Evolutionary conservation across 208 protist species (phyloP).

Genomic region (Trypanosoma brucei): DNA sequence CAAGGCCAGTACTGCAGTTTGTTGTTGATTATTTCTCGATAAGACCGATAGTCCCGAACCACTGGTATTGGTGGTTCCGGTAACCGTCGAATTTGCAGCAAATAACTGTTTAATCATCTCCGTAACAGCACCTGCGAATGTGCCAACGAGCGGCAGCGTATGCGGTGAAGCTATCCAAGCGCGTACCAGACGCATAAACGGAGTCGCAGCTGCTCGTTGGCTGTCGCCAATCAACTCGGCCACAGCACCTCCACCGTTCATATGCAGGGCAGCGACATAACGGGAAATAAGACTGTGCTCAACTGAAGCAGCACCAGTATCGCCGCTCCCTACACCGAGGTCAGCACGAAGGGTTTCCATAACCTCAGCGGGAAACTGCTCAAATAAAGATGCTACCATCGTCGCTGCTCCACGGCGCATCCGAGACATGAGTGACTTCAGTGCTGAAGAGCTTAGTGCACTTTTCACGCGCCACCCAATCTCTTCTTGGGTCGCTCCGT

Average conservation of each 20-base stretch:
- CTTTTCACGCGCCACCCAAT: conserved; percentile 19
- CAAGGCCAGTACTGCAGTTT: conserved; percentile 33
- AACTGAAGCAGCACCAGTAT: not conserved
- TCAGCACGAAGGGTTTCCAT: conserved; percentile 39
- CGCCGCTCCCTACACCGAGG: conserved; percentile 2
- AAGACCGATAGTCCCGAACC: not conserved
- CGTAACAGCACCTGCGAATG: conserved; percentile 48
- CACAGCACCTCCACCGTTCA: conserved; percentile 38
- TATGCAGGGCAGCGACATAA: conserved; percentile 32
- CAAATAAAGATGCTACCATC: conserved; percentile 60
- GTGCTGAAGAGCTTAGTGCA: conserved; percentile 27
- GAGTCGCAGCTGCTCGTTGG: conserved; percentile 37
- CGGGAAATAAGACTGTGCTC: conserved; percentile 25
- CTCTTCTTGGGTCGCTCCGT: conserved; percentile 4
- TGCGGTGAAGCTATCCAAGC: conserved; percentile 51
- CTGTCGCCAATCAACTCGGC: conserved; percentile 3
- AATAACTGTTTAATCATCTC: conserved; percentile 73
- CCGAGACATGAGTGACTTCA: conserved; percentile 44
- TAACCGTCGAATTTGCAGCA: conserved; percentile 22
- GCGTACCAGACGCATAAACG: conserved; percentile 63
- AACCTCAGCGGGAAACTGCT: conserved; percentile 74
- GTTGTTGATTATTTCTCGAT: conserved; percentile 21
- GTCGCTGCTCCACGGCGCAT: conserved; percentile 45
- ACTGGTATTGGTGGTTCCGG: conserved; percentile 1
- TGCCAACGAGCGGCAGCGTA: conserved; percentile 50